These are phyloP conservation scores for Coprinellus aureogranulatus DNA, from an alignment of 768 basidiomycete species.

Conservation along the genomic window DNA sequence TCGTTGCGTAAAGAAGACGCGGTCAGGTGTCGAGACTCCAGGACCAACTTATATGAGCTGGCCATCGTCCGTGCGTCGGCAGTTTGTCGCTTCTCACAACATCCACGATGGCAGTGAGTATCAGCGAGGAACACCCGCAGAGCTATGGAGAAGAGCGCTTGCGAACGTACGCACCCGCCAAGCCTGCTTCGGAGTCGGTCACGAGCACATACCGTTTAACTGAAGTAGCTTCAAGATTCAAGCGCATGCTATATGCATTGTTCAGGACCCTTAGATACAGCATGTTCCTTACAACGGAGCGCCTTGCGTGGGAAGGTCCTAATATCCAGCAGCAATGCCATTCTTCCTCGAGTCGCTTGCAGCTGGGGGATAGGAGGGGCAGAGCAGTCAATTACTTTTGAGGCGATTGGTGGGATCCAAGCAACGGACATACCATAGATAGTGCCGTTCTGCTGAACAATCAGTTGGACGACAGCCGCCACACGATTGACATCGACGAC, in stretches of 20 bases:
- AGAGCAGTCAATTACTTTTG: constrained; percentile 7
- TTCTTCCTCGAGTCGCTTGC: constrained; percentile 17
- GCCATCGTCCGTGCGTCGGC: not conserved
- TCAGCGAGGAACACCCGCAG: constrained; percentile 8
- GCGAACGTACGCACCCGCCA: not conserved
- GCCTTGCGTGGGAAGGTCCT: not conserved
- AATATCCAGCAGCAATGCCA: constrained; percentile 15
- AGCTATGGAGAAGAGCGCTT: not conserved
- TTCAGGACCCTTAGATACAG: not conserved
- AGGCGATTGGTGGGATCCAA: not conserved
- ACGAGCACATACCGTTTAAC: not conserved
- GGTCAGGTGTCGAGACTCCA: not conserved
- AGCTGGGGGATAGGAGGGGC: constrained; percentile 1
- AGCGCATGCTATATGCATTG: no score
- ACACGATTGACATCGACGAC: constrained; percentile 69
- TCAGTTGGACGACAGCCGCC: constrained; percentile 72
- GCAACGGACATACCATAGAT: constrained; percentile 57
- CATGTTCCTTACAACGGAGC: not conserved
- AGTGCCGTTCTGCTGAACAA: constrained; percentile 48
- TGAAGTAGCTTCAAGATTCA: not conserved
- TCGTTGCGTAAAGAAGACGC: constrained; percentile 5
- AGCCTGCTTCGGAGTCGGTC: not conserved
- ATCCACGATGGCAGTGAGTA: not conserved
- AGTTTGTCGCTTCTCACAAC: constrained; percentile 5
- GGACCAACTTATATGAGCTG: constrained; percentile 1